phyloP scores from a whole-genome alignment of 306 rosid genomes.

The Trifolium repens region DNA sequence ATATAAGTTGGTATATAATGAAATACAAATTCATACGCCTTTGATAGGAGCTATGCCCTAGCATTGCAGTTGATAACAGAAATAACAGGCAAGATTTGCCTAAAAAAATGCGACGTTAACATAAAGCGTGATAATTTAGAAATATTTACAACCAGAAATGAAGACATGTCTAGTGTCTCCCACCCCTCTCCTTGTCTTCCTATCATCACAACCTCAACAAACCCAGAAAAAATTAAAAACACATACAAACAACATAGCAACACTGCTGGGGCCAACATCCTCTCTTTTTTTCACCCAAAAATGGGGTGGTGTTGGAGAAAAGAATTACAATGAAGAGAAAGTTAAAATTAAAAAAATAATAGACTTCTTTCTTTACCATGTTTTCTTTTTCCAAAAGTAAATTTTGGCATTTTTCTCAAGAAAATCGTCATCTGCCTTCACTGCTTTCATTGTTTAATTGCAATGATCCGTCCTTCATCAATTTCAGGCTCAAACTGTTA shows the following conservation, averaged over 20 bases:
- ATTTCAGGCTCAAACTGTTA: constrained; percentile 68
- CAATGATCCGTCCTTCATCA: constrained; percentile 83
- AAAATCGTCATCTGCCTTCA: constrained; percentile 42
- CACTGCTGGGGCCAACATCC: constrained; percentile 43
- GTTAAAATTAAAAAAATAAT: constrained; percentile 38
- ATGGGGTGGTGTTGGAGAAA: constrained; percentile 43
- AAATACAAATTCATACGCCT: not conserved
- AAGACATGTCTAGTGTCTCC: constrained; percentile 36
- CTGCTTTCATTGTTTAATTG: constrained; percentile 45
- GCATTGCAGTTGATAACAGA: not conserved
- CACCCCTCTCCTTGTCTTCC: constrained; percentile 40
- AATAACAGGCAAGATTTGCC: not conserved
- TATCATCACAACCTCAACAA: constrained; percentile 43
- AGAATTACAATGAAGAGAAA: constrained; percentile 49
- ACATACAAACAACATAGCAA: constrained; percentile 46
- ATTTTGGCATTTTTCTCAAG: constrained; percentile 13
- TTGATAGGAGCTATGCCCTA: not conserved
- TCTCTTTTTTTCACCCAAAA: constrained; percentile 40
- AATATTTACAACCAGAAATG: constrained; percentile 63
- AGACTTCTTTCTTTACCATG: constrained; percentile 32
- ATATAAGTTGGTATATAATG: not conserved
- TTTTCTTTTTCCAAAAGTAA: constrained; percentile 42
- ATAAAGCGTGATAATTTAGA: constrained; percentile 42
- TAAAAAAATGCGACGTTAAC: constrained; percentile 32
- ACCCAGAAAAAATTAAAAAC: constrained; percentile 18